phyloP scores from a whole-genome alignment of 768 basidiomycete genomes.

The Lentinula sp. region DNA sequence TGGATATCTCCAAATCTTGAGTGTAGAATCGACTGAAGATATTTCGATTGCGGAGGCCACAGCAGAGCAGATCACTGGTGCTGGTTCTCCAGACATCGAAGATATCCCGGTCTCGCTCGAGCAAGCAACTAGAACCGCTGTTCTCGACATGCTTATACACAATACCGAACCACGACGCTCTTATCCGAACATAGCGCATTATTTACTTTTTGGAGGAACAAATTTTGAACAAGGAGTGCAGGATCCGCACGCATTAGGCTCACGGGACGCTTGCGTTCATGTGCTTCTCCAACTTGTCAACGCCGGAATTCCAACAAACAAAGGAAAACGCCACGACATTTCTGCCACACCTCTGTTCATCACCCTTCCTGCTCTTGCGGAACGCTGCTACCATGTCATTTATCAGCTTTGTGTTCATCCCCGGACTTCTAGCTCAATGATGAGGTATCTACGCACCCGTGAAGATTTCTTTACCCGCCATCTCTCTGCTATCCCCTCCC shows the following conservation, averaged over 20 bases:
- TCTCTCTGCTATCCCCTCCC: slow-evolving; percentile 68
- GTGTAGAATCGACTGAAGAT: slow-evolving; percentile 55
- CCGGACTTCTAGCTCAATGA: slow-evolving; percentile 71
- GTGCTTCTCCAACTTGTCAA: slow-evolving; percentile 76
- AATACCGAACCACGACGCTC: slow-evolving; percentile 57
- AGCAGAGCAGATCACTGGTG: slow-evolving; percentile 63
- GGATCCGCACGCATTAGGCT: slow-evolving; percentile 72
- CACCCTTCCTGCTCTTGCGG: slow-evolving; percentile 71
- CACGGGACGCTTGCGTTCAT: slow-evolving; percentile 69
- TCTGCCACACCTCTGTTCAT: slow-evolving; percentile 51
- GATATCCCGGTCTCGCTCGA: slow-evolving; percentile 41
- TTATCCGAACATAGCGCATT: slow-evolving; percentile 84
- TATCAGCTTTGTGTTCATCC: slow-evolving; percentile 86
- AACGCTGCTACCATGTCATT: slow-evolving; percentile 78
- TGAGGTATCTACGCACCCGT: slow-evolving; percentile 80
- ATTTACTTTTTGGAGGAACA: slow-evolving; percentile 70
- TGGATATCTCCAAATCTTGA: slow-evolving; percentile 68
- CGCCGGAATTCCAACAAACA: slow-evolving; percentile 56
- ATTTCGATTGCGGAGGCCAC: slow-evolving; percentile 51
- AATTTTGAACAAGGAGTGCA: slow-evolving; percentile 62
- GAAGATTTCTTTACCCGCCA: slow-evolving; percentile 90
- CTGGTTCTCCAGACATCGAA: slow-evolving; percentile 60
- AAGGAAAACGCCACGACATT: slow-evolving; percentile 24
- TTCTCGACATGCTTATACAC: slow-evolving; percentile 76
- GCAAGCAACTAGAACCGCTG: slow-evolving; percentile 68